A percentile compares a stretch with the other conserved stretches of the same genome.
Conservation (phyloP, 2,329 filamentous ascomycete species). For the Alternaria brassicae region DNA sequence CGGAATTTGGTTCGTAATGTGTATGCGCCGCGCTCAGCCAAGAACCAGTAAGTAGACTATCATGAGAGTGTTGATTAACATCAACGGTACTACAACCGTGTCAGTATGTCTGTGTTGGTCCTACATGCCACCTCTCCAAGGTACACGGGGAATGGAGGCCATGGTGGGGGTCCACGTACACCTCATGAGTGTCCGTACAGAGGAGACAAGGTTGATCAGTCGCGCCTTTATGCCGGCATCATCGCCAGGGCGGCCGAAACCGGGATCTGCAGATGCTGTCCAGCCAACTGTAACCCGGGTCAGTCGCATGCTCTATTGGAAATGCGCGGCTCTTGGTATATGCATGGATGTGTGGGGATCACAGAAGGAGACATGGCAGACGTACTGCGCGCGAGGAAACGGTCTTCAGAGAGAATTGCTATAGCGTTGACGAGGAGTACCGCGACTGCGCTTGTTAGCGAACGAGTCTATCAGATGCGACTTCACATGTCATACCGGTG, state of each 20-base stretch:
- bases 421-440: conserved; percentile 93
- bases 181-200: conserved; percentile 89
- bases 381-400: conserved; percentile 83
- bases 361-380: conserved; percentile 12
- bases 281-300: conserved; percentile 71
- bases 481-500: conserved; percentile 63
- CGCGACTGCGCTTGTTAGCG: conserved; percentile 63
- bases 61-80: conserved; percentile 50
- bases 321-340: conserved; percentile 6
- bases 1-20: conserved; percentile 3
- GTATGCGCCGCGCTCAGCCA: conserved; percentile 34
- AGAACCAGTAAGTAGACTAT: conserved; percentile 49
- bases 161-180: conserved; percentile 64
- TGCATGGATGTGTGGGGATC: neutral
- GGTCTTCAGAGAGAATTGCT: conserved; percentile 91
- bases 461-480: conserved; percentile 5
- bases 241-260: conserved; percentile 74
- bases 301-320: conserved; percentile 6
- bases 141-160: neutral
- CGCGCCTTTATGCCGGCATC: conserved; percentile 85
- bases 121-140: neutral
- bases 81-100: conserved; percentile 45
- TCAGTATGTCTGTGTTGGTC: conserved; percentile 14
- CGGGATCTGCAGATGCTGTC: conserved; percentile 72
- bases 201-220: conserved; percentile 87